Base-by-base conservation (phyloP, 2,329 filamentous ascomycete genomes). In the Sarocladiaceae sp. region DNA sequence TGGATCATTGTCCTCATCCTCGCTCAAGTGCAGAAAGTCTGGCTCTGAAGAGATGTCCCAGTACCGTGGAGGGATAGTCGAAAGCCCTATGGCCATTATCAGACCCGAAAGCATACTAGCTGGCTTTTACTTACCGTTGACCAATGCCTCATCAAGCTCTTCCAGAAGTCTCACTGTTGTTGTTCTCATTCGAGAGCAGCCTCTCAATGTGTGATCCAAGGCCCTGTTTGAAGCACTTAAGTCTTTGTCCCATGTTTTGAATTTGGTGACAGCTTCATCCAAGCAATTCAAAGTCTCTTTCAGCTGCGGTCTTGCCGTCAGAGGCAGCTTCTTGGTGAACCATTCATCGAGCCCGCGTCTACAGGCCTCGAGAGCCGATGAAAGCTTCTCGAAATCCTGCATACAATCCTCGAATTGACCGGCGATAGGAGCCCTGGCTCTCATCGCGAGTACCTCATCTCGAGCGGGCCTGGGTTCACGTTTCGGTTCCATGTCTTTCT, bases 371-470 rank as follows among this genome's bases (percentile, higher is more conserved):
- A 39, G 34, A 23, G 34, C 19, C 3, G 34, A 39, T 6, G 20
- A 39, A 4, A 39, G 34, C 21, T 39, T 39, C 4, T 24, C 34
- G 20, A 39, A 26, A 11, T 24, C 34, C 20, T 39, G 34, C 12
- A 39, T 16, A 39, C 34, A 39, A 7, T 39, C 34, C n/a, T 39
- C 34, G 20, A 39, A 39, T 15, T 39, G 34, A 15, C 34, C 34
- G 5, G 34, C 34, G 16, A 39, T 39, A 9, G 34, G 34, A 5
- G 34, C 34, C 34, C n/a, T 23, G 4, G 20, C 34, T 24, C 34
- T 23, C 9, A 39, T 19, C 5, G 21, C 34, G 11, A 23, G 34
- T 6, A 39, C n/a, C 19, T 23, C 20, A 39, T 39, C 20, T 4
- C 34, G 34, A 24, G 21, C 34, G 15, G 26, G 34, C n/a, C 26